Evolutionary conservation across 768 basidiomycete species (phyloP).

Genomic region (Dentipellis sp.): DNA sequence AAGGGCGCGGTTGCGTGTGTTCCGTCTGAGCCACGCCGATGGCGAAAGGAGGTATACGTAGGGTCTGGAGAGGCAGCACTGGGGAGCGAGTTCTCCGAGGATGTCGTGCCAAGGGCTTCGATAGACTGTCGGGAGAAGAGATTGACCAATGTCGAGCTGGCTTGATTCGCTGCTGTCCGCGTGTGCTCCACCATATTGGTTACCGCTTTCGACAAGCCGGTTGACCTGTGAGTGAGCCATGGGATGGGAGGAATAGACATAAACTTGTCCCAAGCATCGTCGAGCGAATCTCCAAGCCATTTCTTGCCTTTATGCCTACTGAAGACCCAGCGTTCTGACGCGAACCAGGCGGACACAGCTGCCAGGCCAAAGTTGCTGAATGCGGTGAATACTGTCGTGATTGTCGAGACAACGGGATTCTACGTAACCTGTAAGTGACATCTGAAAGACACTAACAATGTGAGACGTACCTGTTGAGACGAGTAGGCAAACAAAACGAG

Average conservation of each 20-base stretch:
- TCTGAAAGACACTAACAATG: not conserved
- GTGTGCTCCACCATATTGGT: slow-evolving; percentile 1
- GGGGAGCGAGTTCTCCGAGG: slow-evolving; percentile 9
- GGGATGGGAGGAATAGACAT: slow-evolving; percentile 7
- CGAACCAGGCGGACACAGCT: slow-evolving; percentile 69
- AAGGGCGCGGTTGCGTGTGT: slow-evolving; percentile 14
- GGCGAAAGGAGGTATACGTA: slow-evolving; percentile 1
- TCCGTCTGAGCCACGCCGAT: slow-evolving; percentile 11
- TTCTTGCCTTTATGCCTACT: slow-evolving; percentile 53
- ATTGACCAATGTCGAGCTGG: slow-evolving; percentile 4
- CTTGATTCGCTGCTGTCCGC: slow-evolving; percentile 2
- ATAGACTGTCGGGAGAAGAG: slow-evolving; percentile 5
- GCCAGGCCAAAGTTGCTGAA: slow-evolving; percentile 64
- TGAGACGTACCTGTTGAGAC: slow-evolving; percentile 46
- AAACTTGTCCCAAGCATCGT: slow-evolving; percentile 29
- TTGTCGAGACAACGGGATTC: slow-evolving; percentile 51
- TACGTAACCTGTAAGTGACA: slow-evolving; percentile 18
- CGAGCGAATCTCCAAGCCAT: slow-evolving; percentile 55
- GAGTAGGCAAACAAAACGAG: slow-evolving; percentile 72
- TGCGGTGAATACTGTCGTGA: slow-evolving; percentile 70
- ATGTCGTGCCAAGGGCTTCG: slow-evolving; percentile 1
- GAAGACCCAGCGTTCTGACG: slow-evolving; percentile 60
- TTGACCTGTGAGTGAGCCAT: not conserved
- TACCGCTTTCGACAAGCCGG: not conserved
- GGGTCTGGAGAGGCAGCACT: slow-evolving; percentile 4